These are phyloP conservation scores for Malania oleifera DNA, from an alignment of 164 flowering plant species.

Conservation along the genomic window DNA sequence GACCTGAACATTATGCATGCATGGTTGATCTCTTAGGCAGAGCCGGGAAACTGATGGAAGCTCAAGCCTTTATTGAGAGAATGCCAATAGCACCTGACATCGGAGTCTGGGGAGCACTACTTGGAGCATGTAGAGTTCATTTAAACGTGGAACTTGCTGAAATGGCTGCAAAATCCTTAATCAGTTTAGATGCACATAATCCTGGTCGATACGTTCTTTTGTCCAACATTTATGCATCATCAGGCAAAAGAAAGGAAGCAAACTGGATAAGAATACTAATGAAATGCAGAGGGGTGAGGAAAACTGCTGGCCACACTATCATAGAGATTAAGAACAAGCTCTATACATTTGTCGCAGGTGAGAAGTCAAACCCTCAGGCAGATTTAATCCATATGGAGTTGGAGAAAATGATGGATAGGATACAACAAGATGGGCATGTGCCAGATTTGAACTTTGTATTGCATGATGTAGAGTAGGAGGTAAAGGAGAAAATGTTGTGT, in stretches of 20 bases:
- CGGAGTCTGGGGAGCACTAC: conserved; percentile 37
- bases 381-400: conserved; percentile 18
- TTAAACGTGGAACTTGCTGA: conserved; percentile 26
- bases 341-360: conserved; percentile 24
- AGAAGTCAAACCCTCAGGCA: conserved; percentile 16
- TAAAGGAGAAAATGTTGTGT: conserved; percentile 27
- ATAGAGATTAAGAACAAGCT: conserved; percentile 21
- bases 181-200: conserved; percentile 24
- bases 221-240: conserved; percentile 29
- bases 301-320: conserved; percentile 24
- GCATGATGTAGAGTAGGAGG: conserved; percentile 32
- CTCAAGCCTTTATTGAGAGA: conserved; percentile 22
- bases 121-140: conserved; percentile 38
- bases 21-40: conserved; percentile 39
- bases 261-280: conserved; percentile 23
- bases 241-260: conserved; percentile 28
- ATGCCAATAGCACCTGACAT: conserved; percentile 33
- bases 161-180: conserved; percentile 16
- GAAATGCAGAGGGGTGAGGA: conserved; percentile 25
- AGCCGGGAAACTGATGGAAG: conserved; percentile 29
- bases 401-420: conserved; percentile 16
- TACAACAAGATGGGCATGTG: conserved; percentile 19
- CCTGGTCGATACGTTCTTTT: conserved; percentile 30
- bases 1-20: conserved; percentile 34
- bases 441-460: conserved; percentile 25